phyloP scores from a whole-genome alignment of 2,329 filamentous ascomycete genomes.

The Botrytis hyacinthi region DNA sequence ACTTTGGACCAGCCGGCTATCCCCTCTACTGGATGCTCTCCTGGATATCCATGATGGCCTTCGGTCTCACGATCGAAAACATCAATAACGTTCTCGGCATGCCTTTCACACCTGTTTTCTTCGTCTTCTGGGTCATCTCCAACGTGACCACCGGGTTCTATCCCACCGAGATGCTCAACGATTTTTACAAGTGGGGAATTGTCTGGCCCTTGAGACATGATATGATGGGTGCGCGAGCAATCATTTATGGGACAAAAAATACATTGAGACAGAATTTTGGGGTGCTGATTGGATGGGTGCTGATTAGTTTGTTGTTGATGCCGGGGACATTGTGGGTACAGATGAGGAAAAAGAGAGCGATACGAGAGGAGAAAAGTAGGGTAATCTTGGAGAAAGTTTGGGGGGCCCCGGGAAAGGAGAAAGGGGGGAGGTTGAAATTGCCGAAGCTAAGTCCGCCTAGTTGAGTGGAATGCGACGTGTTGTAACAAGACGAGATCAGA shows the following conservation, averaged over 20 bases:
- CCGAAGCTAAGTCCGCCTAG: not conserved
- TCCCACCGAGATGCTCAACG: slow-evolving; percentile 25
- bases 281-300: slow-evolving; percentile 24
- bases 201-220: slow-evolving; percentile 26
- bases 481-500: not conserved
- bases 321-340: slow-evolving; percentile 29
- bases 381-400: slow-evolving; percentile 26
- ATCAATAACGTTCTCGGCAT: slow-evolving; percentile 26
- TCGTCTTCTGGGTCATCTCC: slow-evolving; percentile 29
- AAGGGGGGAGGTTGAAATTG: slow-evolving; percentile 9
- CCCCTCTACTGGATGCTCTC: slow-evolving; percentile 29
- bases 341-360: slow-evolving; percentile 20
- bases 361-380: slow-evolving; percentile 21
- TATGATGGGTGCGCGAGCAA: slow-evolving; percentile 25
- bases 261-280: slow-evolving; percentile 26
- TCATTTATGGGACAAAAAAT: slow-evolving; percentile 29
- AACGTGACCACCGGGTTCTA: slow-evolving; percentile 29
- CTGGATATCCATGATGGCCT: slow-evolving; percentile 28
- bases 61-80: slow-evolving; percentile 28
- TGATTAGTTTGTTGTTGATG: slow-evolving; percentile 23
- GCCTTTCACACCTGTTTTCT: slow-evolving; percentile 28
- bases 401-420: slow-evolving; percentile 18
- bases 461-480: not conserved
- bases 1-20: slow-evolving; percentile 26
- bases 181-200: slow-evolving; percentile 28